phyloP scores from a whole-genome alignment of 305 asterid species.

The Solanum chacoense region DNA sequence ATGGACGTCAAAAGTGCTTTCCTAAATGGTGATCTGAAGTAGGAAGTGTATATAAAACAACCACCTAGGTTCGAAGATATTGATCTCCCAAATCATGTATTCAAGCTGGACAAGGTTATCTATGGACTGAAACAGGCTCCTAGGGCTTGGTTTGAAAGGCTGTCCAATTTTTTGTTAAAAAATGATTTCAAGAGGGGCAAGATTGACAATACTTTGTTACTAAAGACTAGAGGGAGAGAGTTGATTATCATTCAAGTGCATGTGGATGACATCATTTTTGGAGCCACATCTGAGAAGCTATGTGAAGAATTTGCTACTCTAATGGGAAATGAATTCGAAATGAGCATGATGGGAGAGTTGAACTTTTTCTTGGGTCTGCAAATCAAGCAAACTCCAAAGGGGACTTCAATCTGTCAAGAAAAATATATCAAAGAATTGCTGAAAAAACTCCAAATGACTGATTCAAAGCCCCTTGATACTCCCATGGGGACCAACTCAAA shows the following conservation, averaged over 20 bases:
- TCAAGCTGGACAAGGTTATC: background rate
- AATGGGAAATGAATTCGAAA: background rate
- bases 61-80: background rate
- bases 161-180: fast-evolving
- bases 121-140: background rate
- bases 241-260: background rate
- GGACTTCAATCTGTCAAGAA: background rate
- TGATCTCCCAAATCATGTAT: background rate
- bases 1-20: background rate
- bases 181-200: background rate
- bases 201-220: background rate
- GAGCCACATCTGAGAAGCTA: background rate
- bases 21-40: background rate
- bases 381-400: background rate
- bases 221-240: background rate
- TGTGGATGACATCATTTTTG: background rate
- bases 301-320: background rate
- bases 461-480: background rate
- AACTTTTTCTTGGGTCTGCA: background rate
- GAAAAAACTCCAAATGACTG: background rate
- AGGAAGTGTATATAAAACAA: background rate
- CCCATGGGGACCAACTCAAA: no score
- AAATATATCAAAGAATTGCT: background rate
- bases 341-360: background rate
- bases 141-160: background rate